Base-by-base conservation (phyloP, 352 stramenopile genomes). In the Thraustochytrium sp. region DNA sequence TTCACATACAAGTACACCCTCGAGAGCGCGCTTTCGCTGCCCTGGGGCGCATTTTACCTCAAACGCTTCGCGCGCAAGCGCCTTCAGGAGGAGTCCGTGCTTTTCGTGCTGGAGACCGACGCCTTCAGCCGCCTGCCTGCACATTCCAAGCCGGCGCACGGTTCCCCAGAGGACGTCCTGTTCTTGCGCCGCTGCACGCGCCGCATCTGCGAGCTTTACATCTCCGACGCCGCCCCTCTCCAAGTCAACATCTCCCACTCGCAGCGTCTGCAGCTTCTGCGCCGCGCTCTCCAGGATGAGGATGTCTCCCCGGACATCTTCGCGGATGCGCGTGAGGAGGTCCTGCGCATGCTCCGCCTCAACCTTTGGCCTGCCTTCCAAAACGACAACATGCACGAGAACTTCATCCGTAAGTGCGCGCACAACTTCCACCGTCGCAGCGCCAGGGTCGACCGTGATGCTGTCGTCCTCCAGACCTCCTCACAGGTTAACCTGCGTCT, bases 1-100 rank as follows among this genome's bases (percentile, higher is more conserved):
- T 80, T 80, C 29, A 48, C 68, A 9, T 80, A 80, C 68, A 80
- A 62, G 18, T 80, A 80, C 51, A 80, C 68, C 9, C 68, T 80
- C 29, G 68, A 80, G 53, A 80, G 68, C 51, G 68, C 68, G 23
- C 51, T 80, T 16, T 68, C 48, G 26, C 40, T 80, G 42, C 68
- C 68, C 3, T 80, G 68, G 68, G 68, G 68, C n/a, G 68, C 68
- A 11, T 80, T 44, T 42, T 80, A 80, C 51, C 51, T 80, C 23
- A 80, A 80, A 51, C 23, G 44, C 18, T 80, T 80, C 29, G 68
- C 68, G 18, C 68, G 68, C 5, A 80, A 80, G 36, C 40, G 68
- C 13, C 51, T 80, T 5, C 68, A 80, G 68, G 68, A 80, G 51
- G 68, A 80, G 51, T 38, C 18, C 42, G 51, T 80, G 34, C 68